Evolutionary conservation across 2,329 filamentous ascomycete genomes (phyloP).

Genomic region (Dactylellina sp.): DNA sequence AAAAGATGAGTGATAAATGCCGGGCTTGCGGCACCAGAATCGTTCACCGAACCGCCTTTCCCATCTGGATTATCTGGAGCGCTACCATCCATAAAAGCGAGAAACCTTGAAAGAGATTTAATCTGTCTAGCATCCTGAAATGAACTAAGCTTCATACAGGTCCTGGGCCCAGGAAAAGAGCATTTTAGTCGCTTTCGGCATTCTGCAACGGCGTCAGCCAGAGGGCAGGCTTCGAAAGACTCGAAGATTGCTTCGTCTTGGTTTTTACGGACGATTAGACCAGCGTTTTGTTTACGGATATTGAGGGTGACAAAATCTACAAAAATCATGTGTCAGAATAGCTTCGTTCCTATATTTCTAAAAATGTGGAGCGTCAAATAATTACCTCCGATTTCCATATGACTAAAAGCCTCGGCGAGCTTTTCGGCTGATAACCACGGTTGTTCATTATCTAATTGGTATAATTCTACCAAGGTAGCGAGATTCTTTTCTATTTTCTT

Average conservation of each 20-base stretch:
- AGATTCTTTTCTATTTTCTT: conserved; percentile 26
- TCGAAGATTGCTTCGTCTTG: conserved; percentile 62
- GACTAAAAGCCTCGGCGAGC: neutral
- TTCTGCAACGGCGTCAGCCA: conserved; percentile 63
- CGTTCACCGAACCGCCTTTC: conserved; percentile 62
- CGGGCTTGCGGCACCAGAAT: conserved; percentile 62
- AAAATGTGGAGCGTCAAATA: neutral
- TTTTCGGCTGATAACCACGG: conserved; percentile 59
- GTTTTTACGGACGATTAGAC: conserved; percentile 64
- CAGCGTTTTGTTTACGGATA: conserved; percentile 67
- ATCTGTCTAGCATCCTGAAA: conserved; percentile 60
- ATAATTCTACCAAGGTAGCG: conserved; percentile 9
- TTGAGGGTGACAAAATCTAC: conserved; percentile 64
- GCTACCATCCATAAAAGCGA: conserved; percentile 57
- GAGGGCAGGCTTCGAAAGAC: conserved; percentile 67
- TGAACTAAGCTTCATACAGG: conserved; percentile 60
- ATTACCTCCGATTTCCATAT: conserved; percentile 55
- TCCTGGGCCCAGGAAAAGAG: conserved; percentile 65
- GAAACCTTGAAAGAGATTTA: conserved; percentile 42
- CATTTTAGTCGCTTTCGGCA: conserved; percentile 65
- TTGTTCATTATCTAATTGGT: conserved; percentile 25
- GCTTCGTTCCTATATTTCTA: conserved; percentile 19
- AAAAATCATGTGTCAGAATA: neutral
- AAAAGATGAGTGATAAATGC: conserved; percentile 69
- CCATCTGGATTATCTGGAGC: conserved; percentile 34